These are phyloP conservation scores for Agarophyton chilense DNA, from an alignment of 23 red algal species.

Conservation along the genomic window DNA sequence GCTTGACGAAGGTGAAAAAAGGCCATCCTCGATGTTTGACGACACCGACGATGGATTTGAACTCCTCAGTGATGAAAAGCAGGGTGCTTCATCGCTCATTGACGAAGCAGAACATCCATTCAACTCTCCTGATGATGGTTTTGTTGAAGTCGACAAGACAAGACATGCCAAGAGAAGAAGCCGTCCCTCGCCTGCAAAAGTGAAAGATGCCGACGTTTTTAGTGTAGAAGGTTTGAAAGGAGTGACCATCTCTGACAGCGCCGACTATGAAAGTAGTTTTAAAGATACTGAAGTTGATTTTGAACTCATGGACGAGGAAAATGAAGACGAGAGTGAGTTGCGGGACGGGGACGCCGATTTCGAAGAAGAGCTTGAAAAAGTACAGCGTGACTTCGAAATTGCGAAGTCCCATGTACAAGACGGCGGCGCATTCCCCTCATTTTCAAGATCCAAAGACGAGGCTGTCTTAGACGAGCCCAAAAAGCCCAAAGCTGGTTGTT, in stretches of 20 bases:
- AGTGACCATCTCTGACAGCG: neutral
- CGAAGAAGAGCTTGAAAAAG: neutral
- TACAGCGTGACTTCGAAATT: neutral
- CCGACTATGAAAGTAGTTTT: neutral
- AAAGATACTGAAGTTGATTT: neutral
- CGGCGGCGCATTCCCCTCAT: neutral
- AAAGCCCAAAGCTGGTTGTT: neutral
- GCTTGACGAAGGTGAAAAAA: constrained; percentile 34
- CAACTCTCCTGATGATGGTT: constrained; percentile 14
- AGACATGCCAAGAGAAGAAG: neutral
- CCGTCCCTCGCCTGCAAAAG: neutral
- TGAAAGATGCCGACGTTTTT: neutral
- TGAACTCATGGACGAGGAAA: neutral
- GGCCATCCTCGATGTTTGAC: neutral
- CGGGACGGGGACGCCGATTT: neutral
- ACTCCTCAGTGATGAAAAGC: constrained; percentile 3
- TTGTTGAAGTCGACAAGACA: neutral
- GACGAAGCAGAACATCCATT: constrained; percentile 37
- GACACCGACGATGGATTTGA: constrained; percentile 31
- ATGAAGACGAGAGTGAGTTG: neutral
- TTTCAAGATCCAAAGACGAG: neutral
- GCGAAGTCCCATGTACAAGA: neutral
- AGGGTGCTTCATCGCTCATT: constrained; percentile 24
- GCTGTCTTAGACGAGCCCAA: neutral
- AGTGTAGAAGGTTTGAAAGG: neutral